phyloP scores from a whole-genome alignment of 768 basidiomycete species.

The Tremella fuciformis region DNA sequence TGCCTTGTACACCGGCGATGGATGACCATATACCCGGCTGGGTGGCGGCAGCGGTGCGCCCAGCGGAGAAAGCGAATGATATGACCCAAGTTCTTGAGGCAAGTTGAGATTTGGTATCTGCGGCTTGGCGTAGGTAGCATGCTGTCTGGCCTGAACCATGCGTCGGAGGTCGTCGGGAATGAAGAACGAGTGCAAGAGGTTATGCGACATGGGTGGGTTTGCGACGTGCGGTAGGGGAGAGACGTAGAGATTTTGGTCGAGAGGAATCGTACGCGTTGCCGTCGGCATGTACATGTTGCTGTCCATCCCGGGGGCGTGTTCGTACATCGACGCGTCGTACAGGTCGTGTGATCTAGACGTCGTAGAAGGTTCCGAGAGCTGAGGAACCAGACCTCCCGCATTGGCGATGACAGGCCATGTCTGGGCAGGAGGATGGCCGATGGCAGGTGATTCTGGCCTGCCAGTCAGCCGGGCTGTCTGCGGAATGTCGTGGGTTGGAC shows the following conservation, averaged over 20 bases:
- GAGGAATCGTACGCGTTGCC: conserved; percentile 61
- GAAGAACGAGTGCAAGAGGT: conserved; percentile 62
- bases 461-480: neutral
- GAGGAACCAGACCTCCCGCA: neutral
- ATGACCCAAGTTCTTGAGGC: conserved; percentile 84
- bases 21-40: conserved; percentile 75
- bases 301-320: conserved; percentile 15
- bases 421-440: neutral
- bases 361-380: neutral
- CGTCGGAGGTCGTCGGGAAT: conserved; percentile 66
- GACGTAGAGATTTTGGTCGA: conserved; percentile 91
- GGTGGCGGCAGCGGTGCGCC: conserved; percentile 56
- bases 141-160: conserved; percentile 47
- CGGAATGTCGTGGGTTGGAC: neutral
- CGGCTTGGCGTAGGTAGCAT: conserved; percentile 39
- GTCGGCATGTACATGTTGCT: conserved; percentile 38
- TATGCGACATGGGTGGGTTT: conserved; percentile 56
- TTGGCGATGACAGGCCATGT: conserved; percentile 2
- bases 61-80: conserved; percentile 79
- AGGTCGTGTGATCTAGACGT: neutral
- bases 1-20: conserved; percentile 79
- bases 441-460: neutral
- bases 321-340: conserved; percentile 16
- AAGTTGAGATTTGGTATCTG: conserved; percentile 49
- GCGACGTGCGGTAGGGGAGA: conserved; percentile 60